phyloP scores from a whole-genome alignment of 257 asterid genomes.

The Nicotiana undulata region DNA sequence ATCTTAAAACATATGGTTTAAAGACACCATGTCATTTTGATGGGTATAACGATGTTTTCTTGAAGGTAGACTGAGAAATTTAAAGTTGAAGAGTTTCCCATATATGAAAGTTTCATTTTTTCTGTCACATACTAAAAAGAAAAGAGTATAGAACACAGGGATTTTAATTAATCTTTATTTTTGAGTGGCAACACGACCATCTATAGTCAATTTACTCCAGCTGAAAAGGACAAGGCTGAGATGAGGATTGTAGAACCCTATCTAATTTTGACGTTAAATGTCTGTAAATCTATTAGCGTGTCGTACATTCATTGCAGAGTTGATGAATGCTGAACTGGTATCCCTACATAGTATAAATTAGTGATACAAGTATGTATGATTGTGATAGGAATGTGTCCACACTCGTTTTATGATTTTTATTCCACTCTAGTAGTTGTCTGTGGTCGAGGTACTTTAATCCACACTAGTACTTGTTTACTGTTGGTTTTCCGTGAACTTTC shows the following conservation, averaged over 20 bases:
- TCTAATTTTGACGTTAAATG: neutral
- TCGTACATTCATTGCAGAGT: neutral
- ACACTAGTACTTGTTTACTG: neutral
- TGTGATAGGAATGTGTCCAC: neutral
- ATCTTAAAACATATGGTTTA: too few species aligned
- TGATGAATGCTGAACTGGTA: neutral
- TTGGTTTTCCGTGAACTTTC: neutral
- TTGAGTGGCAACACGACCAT: neutral
- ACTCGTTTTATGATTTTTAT: neutral
- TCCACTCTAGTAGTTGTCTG: neutral
- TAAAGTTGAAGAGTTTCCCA: too few species aligned
- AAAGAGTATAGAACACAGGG: too few species aligned
- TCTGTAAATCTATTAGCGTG: neutral
- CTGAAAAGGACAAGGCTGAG: neutral
- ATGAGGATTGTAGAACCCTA: neutral
- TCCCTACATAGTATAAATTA: neutral
- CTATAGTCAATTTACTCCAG: neutral
- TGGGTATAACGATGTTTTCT: too few species aligned
- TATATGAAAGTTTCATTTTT: too few species aligned
- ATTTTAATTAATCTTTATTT: neutral
- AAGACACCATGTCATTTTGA: too few species aligned
- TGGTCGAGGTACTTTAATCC: neutral
- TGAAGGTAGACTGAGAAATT: too few species aligned
- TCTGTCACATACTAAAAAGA: too few species aligned
- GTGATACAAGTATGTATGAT: neutral